Percentiles rank a stretch among this genome's conserved stretches.
These are phyloP conservation scores for Zygotorulaspora chibaensis DNA, from an alignment of 805 yeast genomes.

Conservation along the genomic window DNA sequence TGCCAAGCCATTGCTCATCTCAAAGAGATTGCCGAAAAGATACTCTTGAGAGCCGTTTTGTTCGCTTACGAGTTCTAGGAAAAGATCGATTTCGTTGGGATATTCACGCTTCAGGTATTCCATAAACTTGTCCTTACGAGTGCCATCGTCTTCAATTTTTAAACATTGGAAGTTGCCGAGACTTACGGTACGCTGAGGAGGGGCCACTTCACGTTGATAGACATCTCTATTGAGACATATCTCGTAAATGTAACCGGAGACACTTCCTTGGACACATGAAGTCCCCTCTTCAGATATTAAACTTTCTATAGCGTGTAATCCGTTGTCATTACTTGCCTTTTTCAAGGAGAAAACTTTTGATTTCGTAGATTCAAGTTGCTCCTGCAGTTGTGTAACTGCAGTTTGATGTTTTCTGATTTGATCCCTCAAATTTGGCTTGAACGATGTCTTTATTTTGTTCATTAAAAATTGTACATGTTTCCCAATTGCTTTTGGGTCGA, in stretches of 20 bases:
- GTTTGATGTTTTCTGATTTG: constrained; percentile 8
- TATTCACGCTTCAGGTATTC: constrained; percentile 24
- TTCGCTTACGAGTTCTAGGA: constrained; percentile 25
- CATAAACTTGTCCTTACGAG: constrained; percentile 17
- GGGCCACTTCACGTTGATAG: constrained; percentile 24
- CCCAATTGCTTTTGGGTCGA: background rate
- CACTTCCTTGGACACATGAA: constrained; percentile 1
- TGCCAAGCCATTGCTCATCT: constrained; percentile 33
- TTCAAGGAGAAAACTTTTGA: background rate
- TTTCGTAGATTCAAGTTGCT: constrained; percentile 5
- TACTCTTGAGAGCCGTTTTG: constrained; percentile 16
- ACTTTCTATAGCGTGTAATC: background rate
- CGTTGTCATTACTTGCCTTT: background rate
- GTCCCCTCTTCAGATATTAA: background rate
- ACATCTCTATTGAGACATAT: constrained; percentile 24
- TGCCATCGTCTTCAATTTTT: constrained; percentile 13
- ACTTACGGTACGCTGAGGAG: constrained; percentile 21
- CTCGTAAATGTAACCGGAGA: constrained; percentile 26
- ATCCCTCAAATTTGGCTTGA: constrained; percentile 10
- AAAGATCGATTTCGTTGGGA: constrained; percentile 22
- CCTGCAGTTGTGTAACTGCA: constrained; percentile 1
- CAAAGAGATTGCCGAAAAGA: constrained; percentile 31
- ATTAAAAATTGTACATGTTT: constrained; percentile 5
- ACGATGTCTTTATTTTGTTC: constrained; percentile 3
- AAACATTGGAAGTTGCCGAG: constrained; percentile 23